phyloP scores from a whole-genome alignment of 78 protist genomes.

The Carpediemonas membranifera region DNA sequence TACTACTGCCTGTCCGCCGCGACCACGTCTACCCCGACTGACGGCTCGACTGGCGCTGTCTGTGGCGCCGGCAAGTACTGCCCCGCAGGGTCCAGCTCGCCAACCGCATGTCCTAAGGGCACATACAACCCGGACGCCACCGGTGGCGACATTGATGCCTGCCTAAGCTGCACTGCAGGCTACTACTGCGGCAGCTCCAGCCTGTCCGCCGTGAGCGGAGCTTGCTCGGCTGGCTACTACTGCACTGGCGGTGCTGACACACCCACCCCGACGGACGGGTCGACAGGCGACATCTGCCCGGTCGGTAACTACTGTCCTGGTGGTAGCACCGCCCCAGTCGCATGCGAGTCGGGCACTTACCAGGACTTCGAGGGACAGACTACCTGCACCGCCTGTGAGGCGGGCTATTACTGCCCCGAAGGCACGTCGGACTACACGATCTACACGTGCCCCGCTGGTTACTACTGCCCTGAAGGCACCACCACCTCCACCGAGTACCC shows the following conservation, averaged over 20 bases:
- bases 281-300: conserved; percentile 14
- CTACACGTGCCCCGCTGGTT: conserved; percentile 14
- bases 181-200: conserved; percentile 20
- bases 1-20: not conserved
- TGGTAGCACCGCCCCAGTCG: not conserved
- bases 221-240: no score
- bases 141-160: not conserved
- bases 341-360: conserved; percentile 24
- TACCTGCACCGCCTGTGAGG: conserved; percentile 5
- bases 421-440: not conserved
- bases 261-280: no score
- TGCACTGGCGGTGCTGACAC: no score
- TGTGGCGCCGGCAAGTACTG: conserved; percentile 17
- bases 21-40: not conserved
- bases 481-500: not conserved
- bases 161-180: not conserved
- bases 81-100: conserved; percentile 18
- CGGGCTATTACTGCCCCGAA: conserved; percentile 18
- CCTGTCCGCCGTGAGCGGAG: not conserved
- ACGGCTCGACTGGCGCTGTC: not conserved
- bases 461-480: not conserved
- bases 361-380: not conserved
- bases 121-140: not conserved
- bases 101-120: conserved; percentile 25
- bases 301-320: conserved; percentile 16